Percentiles rank a stretch among this genome's conserved stretches.
Conservation (phyloP, 2,329 filamentous ascomycete genomes). For the Thielaviopsis musarum region DNA sequence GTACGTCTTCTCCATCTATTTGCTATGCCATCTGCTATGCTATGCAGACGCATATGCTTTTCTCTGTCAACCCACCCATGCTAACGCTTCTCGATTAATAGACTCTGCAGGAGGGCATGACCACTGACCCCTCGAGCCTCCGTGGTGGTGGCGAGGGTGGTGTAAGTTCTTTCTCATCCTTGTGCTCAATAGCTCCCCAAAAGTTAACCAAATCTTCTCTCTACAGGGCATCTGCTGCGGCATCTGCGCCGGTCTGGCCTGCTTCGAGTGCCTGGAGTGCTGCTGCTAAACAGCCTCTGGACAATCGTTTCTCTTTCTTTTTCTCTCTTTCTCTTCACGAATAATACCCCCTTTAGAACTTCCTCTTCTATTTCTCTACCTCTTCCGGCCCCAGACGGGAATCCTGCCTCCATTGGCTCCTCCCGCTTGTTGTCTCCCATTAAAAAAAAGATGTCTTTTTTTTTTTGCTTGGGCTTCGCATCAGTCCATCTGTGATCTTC, state of each 20-base stretch:
- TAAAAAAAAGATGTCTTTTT: no score
- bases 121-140: neutral
- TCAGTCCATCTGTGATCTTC: no score
- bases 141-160: slow-evolving; percentile 6
- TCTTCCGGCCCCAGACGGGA: neutral
- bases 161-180: neutral
- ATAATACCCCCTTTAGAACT: neutral
- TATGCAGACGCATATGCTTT: no score
- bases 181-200: neutral
- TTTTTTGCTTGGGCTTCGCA: no score
- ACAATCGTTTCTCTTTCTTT: neutral
- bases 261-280: slow-evolving; percentile 21
- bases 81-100: neutral
- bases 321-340: neutral
- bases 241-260: slow-evolving; percentile 24
- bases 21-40: no score
- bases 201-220: neutral
- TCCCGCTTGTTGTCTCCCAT: no score
- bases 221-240: slow-evolving; percentile 24
- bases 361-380: neutral
- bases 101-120: slow-evolving; percentile 1
- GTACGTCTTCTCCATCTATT: neutral
- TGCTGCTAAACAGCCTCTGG: slow-evolving; percentile 15
- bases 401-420: no score
- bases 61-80: neutral